These are phyloP conservation scores for Fremontodendron californicum DNA, from an alignment of 345 rosid species.

Conservation along the genomic window DNA sequence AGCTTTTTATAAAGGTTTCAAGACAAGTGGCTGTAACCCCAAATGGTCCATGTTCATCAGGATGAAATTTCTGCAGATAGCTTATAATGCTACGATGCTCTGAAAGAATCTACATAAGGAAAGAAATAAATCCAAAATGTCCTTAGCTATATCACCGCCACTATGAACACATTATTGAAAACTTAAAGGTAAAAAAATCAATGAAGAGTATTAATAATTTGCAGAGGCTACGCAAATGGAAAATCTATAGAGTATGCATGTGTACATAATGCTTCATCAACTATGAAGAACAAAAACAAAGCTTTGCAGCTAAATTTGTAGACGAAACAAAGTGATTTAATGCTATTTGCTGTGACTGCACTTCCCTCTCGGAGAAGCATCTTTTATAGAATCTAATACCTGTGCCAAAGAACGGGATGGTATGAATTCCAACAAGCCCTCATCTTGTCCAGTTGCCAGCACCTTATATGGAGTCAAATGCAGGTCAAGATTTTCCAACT, in stretches of 20 bases:
- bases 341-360: not conserved
- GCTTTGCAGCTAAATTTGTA: not conserved
- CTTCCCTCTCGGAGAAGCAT: constrained; percentile 9
- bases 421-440: constrained; percentile 98
- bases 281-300: not conserved
- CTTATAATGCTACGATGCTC: constrained; percentile 93
- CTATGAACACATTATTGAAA: not conserved
- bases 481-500: constrained; percentile 92
- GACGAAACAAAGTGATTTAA: not conserved
- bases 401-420: constrained; percentile 90
- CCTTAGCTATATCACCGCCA: constrained; percentile 6
- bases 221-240: not conserved
- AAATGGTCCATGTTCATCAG: constrained; percentile 92
- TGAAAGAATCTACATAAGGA: constrained; percentile 64
- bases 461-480: constrained; percentile 90
- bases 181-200: not conserved
- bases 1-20: constrained; percentile 94
- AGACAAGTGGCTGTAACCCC: constrained; percentile 95
- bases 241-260: not conserved
- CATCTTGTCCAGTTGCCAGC: constrained; percentile 96
- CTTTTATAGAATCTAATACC: constrained; percentile 37
- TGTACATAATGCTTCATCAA: not conserved
- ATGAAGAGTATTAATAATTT: not conserved
- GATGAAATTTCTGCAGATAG: constrained; percentile 92
- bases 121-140: not conserved